Conservation (phyloP, 1,284 basidiomycete genomes). For the Ustilago hordei region DNA sequence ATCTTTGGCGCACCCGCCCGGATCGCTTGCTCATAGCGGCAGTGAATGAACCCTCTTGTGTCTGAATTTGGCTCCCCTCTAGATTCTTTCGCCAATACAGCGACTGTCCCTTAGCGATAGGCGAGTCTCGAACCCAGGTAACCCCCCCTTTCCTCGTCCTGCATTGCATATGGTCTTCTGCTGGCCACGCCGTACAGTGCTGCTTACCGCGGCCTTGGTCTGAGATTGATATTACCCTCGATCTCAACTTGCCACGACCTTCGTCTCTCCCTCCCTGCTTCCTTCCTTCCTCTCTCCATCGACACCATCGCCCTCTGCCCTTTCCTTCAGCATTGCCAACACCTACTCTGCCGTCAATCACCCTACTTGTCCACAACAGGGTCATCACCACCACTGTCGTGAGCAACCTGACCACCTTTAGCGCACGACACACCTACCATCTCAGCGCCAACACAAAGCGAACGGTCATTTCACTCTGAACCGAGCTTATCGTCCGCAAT, state of each 20-base stretch:
- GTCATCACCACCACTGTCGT: not conserved
- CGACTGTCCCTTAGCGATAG: slow-evolving; percentile 2
- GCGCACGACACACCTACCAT: too few species aligned
- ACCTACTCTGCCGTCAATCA: not conserved
- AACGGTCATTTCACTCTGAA: too few species aligned
- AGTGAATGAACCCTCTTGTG: slow-evolving; percentile 2
- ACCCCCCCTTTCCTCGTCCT: slow-evolving; percentile 1
- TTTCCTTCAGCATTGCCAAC: not conserved
- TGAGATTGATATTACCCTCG: slow-evolving; percentile 16
- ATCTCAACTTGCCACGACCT: not conserved
- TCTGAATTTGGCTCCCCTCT: not conserved
- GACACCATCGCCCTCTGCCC: not conserved
- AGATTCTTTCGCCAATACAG: not conserved
- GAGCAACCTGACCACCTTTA: not conserved
- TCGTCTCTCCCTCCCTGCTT: not conserved
- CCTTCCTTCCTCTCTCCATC: slow-evolving; percentile 1
- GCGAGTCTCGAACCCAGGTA: not conserved
- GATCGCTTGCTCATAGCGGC: slow-evolving; percentile 11
- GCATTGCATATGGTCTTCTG: slow-evolving; percentile 8
- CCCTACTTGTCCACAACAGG: not conserved
- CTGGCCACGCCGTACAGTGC: slow-evolving; percentile 1
- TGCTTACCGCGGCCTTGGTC: not conserved
- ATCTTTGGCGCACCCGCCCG: slow-evolving; percentile 1
- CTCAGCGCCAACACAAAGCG: too few species aligned
- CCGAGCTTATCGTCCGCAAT: too few species aligned